A percentile compares a stretch with the other conserved stretches of the same genome.
These are phyloP conservation scores for Aegle marmelos DNA, from an alignment of 345 rosid species.

Conservation along the genomic window DNA sequence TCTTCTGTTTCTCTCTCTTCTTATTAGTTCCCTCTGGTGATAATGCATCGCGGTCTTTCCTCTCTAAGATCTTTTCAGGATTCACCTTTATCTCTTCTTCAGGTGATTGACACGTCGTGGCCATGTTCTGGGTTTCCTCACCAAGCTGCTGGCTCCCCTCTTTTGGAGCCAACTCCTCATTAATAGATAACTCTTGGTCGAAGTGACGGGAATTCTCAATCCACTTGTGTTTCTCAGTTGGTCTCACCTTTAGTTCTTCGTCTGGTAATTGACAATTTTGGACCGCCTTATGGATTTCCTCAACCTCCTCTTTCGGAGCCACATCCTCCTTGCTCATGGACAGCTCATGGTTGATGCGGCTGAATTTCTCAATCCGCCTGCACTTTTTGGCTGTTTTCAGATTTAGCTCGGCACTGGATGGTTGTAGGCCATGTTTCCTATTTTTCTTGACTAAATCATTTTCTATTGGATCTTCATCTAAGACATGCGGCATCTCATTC, in stretches of 20 bases:
- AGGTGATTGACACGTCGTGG: not conserved
- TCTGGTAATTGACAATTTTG: not conserved
- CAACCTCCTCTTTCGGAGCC: constrained; percentile 3
- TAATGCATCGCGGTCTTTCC: not conserved
- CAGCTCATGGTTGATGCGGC: not conserved
- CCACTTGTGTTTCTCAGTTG: constrained; percentile 21
- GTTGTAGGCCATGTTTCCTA: constrained; percentile 4
- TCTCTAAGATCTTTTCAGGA: not conserved
- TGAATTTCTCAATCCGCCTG: constrained; percentile 12
- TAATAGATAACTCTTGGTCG: not conserved
- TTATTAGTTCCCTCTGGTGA: not conserved
- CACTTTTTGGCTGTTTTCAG: constrained; percentile 24
- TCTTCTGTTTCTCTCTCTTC: constrained; percentile 20
- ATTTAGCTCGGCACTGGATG: constrained; percentile 14
- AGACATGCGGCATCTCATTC: constrained; percentile 13
- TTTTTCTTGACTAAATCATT: constrained; percentile 15
- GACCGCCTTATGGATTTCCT: no score
- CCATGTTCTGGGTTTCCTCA: constrained; percentile 11
- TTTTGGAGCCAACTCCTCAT: not conserved
- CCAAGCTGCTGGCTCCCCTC: constrained; percentile 7
- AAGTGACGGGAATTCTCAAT: constrained; percentile 2
- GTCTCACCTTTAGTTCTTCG: constrained; percentile 14
- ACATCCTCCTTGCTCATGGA: not conserved
- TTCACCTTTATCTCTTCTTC: constrained; percentile 5
- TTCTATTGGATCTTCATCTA: constrained; percentile 15